Conservation (phyloP, 371 early-diverging fungal species). For the Smittium culicis region DNA sequence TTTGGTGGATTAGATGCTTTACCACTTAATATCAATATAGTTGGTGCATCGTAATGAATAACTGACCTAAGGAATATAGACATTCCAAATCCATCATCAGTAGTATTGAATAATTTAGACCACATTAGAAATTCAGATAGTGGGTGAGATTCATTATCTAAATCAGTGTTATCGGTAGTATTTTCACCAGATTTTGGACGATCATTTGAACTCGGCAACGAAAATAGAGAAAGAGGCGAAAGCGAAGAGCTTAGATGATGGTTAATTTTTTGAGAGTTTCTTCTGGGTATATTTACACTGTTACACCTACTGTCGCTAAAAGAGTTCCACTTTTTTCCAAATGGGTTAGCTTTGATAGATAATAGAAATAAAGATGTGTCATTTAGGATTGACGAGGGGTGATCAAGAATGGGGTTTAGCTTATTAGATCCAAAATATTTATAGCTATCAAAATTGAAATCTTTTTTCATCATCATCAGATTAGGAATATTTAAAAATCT, state of each 20-base stretch:
- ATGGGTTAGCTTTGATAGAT: not conserved
- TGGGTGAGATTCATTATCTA: not conserved
- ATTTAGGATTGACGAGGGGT: not conserved
- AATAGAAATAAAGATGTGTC: not conserved
- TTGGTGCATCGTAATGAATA: conserved; percentile 6
- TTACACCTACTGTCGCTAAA: not conserved
- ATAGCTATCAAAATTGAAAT: not conserved
- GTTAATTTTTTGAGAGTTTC: no score
- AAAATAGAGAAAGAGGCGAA: not conserved
- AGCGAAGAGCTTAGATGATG: no score
- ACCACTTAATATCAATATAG: not conserved
- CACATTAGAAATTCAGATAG: not conserved
- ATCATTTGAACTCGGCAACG: not conserved
- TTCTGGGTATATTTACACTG: not conserved
- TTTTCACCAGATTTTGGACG: no score
- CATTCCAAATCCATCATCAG: not conserved
- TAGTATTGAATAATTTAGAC: not conserved
- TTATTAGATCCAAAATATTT: not conserved
- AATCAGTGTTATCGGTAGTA: not conserved
- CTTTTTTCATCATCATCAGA: not conserved
- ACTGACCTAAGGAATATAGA: not conserved
- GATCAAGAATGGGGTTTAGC: not conserved
- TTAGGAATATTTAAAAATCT: not conserved
- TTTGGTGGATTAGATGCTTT: not conserved
- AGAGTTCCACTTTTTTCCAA: not conserved